Percentiles rank a stretch among this genome's conserved stretches.
Evolutionary conservation across 2,329 filamentous ascomycete genomes (phyloP).

Genomic region (Mollisiaceae sp.): DNA sequence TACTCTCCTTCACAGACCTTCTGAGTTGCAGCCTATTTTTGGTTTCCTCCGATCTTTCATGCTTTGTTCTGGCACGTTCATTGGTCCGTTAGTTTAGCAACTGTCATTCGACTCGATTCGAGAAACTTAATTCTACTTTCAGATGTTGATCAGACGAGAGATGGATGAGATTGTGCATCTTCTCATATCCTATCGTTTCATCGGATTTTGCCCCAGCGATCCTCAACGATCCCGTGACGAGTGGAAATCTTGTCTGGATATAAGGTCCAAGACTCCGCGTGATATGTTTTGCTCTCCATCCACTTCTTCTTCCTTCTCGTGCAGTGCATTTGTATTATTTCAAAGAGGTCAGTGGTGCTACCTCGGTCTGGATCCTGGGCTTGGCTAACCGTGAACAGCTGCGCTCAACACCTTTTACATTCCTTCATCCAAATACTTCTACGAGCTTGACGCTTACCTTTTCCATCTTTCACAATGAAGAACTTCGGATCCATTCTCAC

Average conservation of each 20-base stretch:
- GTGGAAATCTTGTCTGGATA: conserved; percentile 22
- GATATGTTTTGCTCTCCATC: conserved; percentile 25
- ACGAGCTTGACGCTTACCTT: conserved; percentile 35
- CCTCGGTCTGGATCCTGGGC: neutral
- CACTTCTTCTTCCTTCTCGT: conserved; percentile 30
- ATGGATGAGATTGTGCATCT: conserved; percentile 29
- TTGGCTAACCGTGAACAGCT: conserved; percentile 35
- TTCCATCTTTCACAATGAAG: conserved; percentile 47
- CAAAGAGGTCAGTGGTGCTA: conserved; percentile 34
- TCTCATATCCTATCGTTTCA: conserved; percentile 31
- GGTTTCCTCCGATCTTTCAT: conserved; percentile 20
- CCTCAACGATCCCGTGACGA: conserved; percentile 19
- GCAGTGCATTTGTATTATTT: conserved; percentile 37
- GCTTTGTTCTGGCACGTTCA: conserved; percentile 11
- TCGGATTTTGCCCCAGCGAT: conserved; percentile 24
- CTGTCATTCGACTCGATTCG: too few species aligned
- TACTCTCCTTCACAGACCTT: conserved; percentile 18
- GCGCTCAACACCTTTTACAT: conserved; percentile 37
- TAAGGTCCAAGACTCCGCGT: conserved; percentile 28
- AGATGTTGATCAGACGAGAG: conserved; percentile 39
- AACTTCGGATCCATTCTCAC: conserved; percentile 46
- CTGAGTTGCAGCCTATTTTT: conserved; percentile 22
- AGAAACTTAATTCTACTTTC: conserved; percentile 27
- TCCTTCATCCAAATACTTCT: conserved; percentile 31
- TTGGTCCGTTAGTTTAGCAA: conserved; percentile 28